Percentiles rank a stretch among this genome's conserved stretches.
These are phyloP conservation scores for Globisporangium abappressorium DNA, from an alignment of 352 stramenopile species.

Conservation along the genomic window DNA sequence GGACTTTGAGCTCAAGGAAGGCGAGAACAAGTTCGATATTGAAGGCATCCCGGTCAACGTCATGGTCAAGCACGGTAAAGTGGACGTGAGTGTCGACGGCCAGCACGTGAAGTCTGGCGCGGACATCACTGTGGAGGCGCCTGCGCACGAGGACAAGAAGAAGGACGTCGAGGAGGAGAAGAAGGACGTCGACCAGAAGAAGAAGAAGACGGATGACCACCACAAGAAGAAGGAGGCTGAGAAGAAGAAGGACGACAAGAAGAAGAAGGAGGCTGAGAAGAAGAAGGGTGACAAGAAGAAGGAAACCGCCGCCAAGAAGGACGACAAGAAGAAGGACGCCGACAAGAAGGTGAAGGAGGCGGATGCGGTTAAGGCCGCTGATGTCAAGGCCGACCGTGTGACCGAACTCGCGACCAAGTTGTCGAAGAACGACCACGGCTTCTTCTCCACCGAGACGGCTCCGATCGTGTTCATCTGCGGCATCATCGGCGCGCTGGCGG, in stretches of 20 bases:
- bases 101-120: slow-evolving; percentile 16
- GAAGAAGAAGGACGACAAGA: slow-evolving; percentile 6
- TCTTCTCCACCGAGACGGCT: slow-evolving; percentile 35
- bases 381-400: slow-evolving; percentile 29
- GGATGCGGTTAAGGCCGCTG: slow-evolving; percentile 1
- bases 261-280: slow-evolving; percentile 8
- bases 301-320: slow-evolving; percentile 12
- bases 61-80: slow-evolving; percentile 15
- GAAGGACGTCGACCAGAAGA: slow-evolving; percentile 8
- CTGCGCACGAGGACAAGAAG: slow-evolving; percentile 1
- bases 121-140: slow-evolving; percentile 12
- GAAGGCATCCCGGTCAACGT: slow-evolving; percentile 16
- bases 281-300: slow-evolving; percentile 18
- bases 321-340: slow-evolving; percentile 13
- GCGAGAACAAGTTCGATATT: slow-evolving; percentile 18
- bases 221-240: slow-evolving; percentile 2
- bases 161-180: neutral
- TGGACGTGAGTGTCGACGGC: slow-evolving; percentile 16
- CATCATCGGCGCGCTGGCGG: slow-evolving; percentile 59
- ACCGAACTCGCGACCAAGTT: slow-evolving; percentile 63
- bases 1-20: slow-evolving; percentile 19
- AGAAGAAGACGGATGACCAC: slow-evolving; percentile 3
- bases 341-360: slow-evolving; percentile 9
- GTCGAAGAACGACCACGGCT: slow-evolving; percentile 29
- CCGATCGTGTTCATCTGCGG: slow-evolving; percentile 65